phyloP scores from a whole-genome alignment of 2,329 filamentous ascomycete species.

The Tolypocladium inflatum region DNA sequence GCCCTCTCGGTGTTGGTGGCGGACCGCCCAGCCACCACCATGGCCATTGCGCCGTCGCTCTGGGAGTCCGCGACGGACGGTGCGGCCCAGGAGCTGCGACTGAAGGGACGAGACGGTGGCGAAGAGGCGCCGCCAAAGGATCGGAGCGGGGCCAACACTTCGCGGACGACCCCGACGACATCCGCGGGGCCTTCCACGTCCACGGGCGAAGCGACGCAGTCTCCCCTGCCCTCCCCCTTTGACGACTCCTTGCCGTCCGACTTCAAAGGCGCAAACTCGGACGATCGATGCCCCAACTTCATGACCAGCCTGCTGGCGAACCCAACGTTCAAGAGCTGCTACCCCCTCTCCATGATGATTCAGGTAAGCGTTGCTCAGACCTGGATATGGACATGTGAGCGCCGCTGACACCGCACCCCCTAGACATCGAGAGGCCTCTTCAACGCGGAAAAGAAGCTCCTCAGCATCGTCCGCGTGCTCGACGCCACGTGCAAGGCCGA shows the following conservation, averaged over 20 bases:
- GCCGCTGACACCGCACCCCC: background rate
- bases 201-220: background rate
- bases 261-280: slow-evolving; percentile 42
- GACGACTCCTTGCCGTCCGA: slow-evolving; percentile 55
- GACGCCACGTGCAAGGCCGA: slow-evolving; percentile 69
- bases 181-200: background rate
- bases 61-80: background rate
- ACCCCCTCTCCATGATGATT: slow-evolving; percentile 76
- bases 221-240: slow-evolving; percentile 52
- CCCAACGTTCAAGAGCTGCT: slow-evolving; percentile 60
- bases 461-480: slow-evolving; percentile 66
- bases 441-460: slow-evolving; percentile 59
- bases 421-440: slow-evolving; percentile 83
- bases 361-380: slow-evolving; percentile 42
- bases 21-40: background rate
- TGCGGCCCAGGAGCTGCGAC: background rate
- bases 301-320: slow-evolving; percentile 59
- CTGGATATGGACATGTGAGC: no score
- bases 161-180: background rate
- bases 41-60: background rate
- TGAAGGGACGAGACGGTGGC: background rate
- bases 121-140: background rate
- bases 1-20: background rate
- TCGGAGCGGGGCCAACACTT: background rate
- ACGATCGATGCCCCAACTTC: slow-evolving; percentile 52